Percentiles rank a stretch among this genome's conserved stretches.
Evolutionary conservation across 2,329 filamentous ascomycete genomes (phyloP).

Genomic region (Ophiostoma sp.): DNA sequence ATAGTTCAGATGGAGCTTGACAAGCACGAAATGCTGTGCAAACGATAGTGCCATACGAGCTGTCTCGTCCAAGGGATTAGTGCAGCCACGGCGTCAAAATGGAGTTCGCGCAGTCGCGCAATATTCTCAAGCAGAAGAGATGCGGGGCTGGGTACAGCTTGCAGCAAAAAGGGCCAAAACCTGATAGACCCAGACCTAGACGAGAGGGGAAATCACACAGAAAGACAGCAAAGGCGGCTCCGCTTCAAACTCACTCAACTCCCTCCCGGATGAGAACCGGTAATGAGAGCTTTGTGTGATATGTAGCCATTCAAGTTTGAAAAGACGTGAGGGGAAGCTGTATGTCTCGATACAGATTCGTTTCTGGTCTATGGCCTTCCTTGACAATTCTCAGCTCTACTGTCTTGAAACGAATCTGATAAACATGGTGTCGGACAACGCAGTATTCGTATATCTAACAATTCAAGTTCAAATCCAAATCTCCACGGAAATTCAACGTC

Average conservation of each 20-base stretch:
- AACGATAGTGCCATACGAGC: background rate
- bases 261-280: background rate
- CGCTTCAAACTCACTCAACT: background rate
- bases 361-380: background rate
- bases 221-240: conserved; percentile 1
- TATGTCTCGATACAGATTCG: background rate
- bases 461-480: too few species aligned
- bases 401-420: too few species aligned
- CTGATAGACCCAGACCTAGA: background rate
- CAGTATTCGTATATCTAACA: too few species aligned
- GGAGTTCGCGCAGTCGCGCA: background rate
- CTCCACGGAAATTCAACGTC: too few species aligned
- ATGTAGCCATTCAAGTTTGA: background rate
- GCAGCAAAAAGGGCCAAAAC: background rate
- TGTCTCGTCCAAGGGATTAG: background rate
- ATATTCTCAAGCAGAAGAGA: background rate
- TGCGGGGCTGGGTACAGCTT: background rate
- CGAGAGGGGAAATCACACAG: background rate
- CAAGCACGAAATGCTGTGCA: background rate
- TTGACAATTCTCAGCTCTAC: background rate
- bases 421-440: too few species aligned
- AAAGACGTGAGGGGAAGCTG: background rate
- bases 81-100: background rate
- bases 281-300: background rate
- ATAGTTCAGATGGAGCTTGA: background rate